These are phyloP conservation scores for Fraxinus albicans DNA, from an alignment of 305 asterid species.

Conservation along the genomic window DNA sequence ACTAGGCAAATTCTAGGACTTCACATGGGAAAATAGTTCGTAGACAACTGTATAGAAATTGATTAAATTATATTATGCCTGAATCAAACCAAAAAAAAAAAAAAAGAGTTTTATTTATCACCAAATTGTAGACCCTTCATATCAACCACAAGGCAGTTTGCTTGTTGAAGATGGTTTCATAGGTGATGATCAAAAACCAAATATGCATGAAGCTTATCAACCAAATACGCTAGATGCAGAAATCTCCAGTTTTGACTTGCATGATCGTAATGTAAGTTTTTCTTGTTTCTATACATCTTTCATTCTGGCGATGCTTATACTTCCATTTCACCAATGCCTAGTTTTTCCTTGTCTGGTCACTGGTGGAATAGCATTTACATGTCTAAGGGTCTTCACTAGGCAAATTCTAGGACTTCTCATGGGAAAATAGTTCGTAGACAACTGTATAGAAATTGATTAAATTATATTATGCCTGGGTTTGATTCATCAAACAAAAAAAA, in stretches of 20 bases:
- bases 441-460: not conserved
- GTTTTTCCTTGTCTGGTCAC: not conserved
- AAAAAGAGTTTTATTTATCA: too few species aligned
- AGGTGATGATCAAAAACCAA: conserved; percentile 34
- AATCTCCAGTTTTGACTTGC: conserved; percentile 37
- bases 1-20: not conserved
- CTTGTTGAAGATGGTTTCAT: conserved; percentile 37
- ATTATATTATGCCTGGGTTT: not conserved
- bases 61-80: not conserved
- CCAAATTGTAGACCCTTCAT: conserved; percentile 29
- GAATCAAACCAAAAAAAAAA: not conserved
- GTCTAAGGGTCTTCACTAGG: not conserved
- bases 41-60: not conserved
- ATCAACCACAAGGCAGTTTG: conserved; percentile 28
- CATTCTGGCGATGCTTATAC: not conserved
- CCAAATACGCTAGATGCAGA: conserved; percentile 44
- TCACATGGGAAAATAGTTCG: not conserved
- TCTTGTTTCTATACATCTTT: not conserved
- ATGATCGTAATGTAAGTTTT: conserved; percentile 56
- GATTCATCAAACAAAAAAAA: not conserved
- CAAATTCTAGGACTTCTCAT: not conserved
- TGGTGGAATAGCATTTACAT: not conserved
- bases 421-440: not conserved
- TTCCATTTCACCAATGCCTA: not conserved
- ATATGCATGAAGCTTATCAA: conserved; percentile 39